Conservation (phyloP, 1,139 yeast species). For the Blastobotrys petasosporus region DNA sequence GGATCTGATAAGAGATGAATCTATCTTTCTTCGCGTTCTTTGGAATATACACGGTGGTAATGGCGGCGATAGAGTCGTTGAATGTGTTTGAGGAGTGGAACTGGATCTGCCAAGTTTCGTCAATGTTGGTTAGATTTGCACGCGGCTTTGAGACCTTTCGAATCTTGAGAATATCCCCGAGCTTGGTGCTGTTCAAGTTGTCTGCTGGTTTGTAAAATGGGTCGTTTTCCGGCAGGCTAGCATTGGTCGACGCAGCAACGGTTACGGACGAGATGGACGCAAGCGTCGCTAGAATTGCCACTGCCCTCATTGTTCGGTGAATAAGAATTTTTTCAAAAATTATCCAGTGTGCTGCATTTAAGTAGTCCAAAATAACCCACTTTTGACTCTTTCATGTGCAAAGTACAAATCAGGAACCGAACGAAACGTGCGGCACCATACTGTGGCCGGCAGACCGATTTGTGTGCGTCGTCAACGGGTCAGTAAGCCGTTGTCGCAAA, state of each 20-base stretch:
- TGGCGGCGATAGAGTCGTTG: conserved; percentile 25
- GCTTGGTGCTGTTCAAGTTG: conserved; percentile 9
- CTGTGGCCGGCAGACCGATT: too few relatives aligned
- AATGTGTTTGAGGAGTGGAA: conserved; percentile 25
- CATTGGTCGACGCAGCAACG: neutral
- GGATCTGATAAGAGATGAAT: conserved; percentile 26
- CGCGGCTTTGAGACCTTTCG: conserved; percentile 16
- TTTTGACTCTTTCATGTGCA: too few relatives aligned
- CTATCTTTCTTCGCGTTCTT: conserved; percentile 13
- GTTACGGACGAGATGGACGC: neutral
- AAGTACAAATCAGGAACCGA: too few relatives aligned
- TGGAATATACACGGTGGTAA: conserved; percentile 29
- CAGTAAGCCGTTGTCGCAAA: too few relatives aligned
- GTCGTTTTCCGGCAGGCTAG: conserved; percentile 17
- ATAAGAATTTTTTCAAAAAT: too few relatives aligned
- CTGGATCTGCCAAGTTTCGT: conserved; percentile 23
- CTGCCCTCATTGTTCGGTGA: neutral
- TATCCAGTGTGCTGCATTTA: too few relatives aligned
- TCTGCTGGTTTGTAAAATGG: conserved; percentile 16
- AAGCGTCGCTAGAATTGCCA: neutral
- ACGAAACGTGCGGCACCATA: too few relatives aligned
- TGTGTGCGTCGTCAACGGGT: too few relatives aligned
- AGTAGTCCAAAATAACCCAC: too few relatives aligned
- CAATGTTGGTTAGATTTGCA: conserved; percentile 12
- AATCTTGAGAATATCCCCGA: conserved; percentile 19